Evolutionary conservation across 2,329 filamentous ascomycete species (phyloP).

Genomic region (Ascocoryne sarcoides): DNA sequence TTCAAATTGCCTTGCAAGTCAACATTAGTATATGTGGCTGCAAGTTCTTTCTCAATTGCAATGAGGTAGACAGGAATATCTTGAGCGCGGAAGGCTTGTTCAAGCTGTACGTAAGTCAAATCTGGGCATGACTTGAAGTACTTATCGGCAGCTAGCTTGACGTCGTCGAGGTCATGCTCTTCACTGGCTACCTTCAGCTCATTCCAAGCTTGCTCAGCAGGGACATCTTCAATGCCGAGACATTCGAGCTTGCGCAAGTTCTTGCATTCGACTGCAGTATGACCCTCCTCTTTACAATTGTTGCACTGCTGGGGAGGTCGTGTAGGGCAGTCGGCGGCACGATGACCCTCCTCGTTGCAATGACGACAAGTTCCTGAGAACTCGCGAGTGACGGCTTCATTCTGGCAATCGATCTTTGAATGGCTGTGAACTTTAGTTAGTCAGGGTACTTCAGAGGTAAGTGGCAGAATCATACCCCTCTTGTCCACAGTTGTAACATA

Average conservation of each 20-base stretch:
- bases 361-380: conserved; percentile 52
- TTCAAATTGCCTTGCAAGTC: conserved; percentile 60
- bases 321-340: conserved; percentile 53
- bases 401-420: conserved; percentile 53
- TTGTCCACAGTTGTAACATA: conserved; percentile 47
- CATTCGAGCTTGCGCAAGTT: conserved; percentile 51
- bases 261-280: conserved; percentile 46
- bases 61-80: conserved; percentile 52
- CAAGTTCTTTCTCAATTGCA: conserved; percentile 48
- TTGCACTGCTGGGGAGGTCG: conserved; percentile 47
- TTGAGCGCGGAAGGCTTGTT: conserved; percentile 48
- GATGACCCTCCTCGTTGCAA: conserved; percentile 45
- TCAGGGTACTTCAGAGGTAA: conserved; percentile 1
- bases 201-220: conserved; percentile 49
- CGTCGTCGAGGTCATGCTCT: conserved; percentile 51
- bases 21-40: conserved; percentile 57
- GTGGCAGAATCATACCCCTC: conserved; percentile 38
- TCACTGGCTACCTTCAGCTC: conserved; percentile 43
- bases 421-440: conserved; percentile 36
- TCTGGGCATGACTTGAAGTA: conserved; percentile 54
- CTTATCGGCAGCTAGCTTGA: conserved; percentile 49
- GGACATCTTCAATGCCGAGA: conserved; percentile 38
- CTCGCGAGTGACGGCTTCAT: conserved; percentile 37
- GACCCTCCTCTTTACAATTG: conserved; percentile 55
- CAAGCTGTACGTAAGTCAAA: conserved; percentile 51